These are phyloP conservation scores for Eremothecium coryli DNA, from an alignment of 1,139 yeast species.

Conservation along the genomic window DNA sequence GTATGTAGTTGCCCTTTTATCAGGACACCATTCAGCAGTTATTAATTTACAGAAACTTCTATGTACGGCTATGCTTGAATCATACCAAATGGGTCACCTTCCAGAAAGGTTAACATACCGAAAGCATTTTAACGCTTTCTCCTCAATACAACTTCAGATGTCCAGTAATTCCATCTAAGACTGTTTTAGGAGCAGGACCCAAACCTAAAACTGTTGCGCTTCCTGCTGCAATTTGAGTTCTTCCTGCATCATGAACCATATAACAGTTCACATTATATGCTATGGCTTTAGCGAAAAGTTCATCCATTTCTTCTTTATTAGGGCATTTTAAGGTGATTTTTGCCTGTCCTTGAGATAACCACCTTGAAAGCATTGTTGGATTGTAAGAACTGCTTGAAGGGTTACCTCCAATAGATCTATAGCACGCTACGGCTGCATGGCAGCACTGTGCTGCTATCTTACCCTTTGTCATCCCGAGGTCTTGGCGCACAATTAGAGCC, in stretches of 20 bases:
- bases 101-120: too few relatives aligned
- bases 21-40: neutral
- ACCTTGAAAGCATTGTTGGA: slow-evolving; percentile 52
- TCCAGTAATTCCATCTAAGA: slow-evolving; percentile 73
- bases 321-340: slow-evolving; percentile 81
- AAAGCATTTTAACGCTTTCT: too few relatives aligned
- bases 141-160: slow-evolving; percentile 63
- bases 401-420: slow-evolving; percentile 55
- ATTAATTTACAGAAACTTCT: too few relatives aligned
- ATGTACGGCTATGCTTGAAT: too few relatives aligned
- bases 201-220: slow-evolving; percentile 89
- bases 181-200: slow-evolving; percentile 92
- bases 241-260: slow-evolving; percentile 89
- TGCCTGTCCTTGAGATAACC: slow-evolving; percentile 90
- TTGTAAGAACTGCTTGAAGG: slow-evolving; percentile 46
- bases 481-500: slow-evolving; percentile 84
- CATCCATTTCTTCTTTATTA: slow-evolving; percentile 65
- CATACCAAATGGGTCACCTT: too few relatives aligned
- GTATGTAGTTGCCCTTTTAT: too few relatives aligned
- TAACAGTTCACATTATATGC: slow-evolving; percentile 69
- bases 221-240: slow-evolving; percentile 93
- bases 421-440: slow-evolving; percentile 93
- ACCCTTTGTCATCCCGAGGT: slow-evolving; percentile 87
- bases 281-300: slow-evolving; percentile 71
- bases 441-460: slow-evolving; percentile 96